Evolutionary conservation across 139 green algal species (phyloP).

Genomic region (Chlamydomonas urium): DNA sequence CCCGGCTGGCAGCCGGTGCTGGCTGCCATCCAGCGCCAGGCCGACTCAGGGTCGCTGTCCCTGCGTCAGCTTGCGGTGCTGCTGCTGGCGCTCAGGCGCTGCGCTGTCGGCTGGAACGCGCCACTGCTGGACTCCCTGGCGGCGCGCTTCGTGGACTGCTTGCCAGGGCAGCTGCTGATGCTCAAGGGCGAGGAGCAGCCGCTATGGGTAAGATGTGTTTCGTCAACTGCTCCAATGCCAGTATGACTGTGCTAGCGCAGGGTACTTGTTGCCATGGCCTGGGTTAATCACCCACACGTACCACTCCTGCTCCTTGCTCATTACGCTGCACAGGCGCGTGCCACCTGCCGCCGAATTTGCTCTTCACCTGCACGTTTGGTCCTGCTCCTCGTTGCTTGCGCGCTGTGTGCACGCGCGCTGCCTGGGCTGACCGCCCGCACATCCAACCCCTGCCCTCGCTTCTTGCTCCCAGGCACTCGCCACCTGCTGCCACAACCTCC

Average conservation of each 20-base stretch:
- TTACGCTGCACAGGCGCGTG: too few species aligned
- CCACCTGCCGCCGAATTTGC: not conserved
- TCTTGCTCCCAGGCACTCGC: too few species aligned
- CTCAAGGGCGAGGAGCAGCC: not conserved
- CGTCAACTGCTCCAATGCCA: not conserved
- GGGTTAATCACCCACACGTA: too few species aligned
- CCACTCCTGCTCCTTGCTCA: not conserved
- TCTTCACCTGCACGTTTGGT: not conserved
- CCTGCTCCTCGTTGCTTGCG: too few species aligned
- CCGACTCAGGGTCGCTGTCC: not conserved
- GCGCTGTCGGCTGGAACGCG: not conserved
- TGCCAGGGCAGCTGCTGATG: constrained; percentile 1
- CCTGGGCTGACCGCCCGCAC: not conserved
- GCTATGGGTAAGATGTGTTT: not conserved
- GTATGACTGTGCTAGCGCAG: too few species aligned
- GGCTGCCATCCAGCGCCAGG: not conserved
- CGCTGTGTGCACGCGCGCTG: too few species aligned
- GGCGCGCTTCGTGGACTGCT: not conserved
- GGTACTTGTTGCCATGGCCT: too few species aligned
- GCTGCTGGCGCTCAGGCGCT: not conserved
- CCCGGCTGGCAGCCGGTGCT: constrained; percentile 1
- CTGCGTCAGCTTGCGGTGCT: not conserved
- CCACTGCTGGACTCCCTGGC: not conserved
- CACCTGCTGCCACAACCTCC: too few species aligned
- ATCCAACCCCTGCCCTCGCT: too few species aligned